Evolutionary conservation across 169 alveolate species (phyloP).

Genomic region (Plasmodium relictum): DNA sequence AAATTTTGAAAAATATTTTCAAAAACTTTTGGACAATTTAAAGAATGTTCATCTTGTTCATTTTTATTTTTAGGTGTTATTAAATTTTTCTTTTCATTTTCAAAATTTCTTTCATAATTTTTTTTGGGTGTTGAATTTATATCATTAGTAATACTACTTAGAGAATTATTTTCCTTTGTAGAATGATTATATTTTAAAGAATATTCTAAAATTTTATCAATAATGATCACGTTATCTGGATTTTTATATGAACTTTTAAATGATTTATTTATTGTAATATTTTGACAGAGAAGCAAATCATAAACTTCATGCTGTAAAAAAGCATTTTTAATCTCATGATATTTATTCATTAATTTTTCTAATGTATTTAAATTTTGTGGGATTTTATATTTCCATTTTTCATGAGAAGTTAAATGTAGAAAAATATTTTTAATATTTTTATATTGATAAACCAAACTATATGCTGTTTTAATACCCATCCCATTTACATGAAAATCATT

Average conservation of each 20-base stretch:
- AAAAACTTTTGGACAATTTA: not conserved
- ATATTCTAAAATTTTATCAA: slow-evolving; percentile 18
- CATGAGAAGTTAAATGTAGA: slow-evolving; percentile 54
- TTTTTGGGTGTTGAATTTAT: not conserved
- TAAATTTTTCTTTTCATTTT: not conserved
- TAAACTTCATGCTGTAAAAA: slow-evolving; percentile 85
- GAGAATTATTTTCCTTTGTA: slow-evolving; percentile 7
- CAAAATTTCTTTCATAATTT: not conserved
- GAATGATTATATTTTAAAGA: slow-evolving; percentile 15
- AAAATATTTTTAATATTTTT: slow-evolving; percentile 76
- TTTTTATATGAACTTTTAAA: slow-evolving; percentile 35
- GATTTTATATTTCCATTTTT: slow-evolving; percentile 82
- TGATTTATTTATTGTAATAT: slow-evolving; percentile 37
- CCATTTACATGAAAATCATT: slow-evolving; percentile 86
- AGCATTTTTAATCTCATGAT: slow-evolving; percentile 79
- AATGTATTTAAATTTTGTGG: slow-evolving; percentile 78
- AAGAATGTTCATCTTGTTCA: not conserved
- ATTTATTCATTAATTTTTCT: slow-evolving; percentile 78
- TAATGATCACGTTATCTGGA: slow-evolving; percentile 1
- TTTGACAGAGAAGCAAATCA: slow-evolving; percentile 71
- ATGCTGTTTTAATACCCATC: slow-evolving; percentile 87
- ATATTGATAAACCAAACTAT: slow-evolving; percentile 77
- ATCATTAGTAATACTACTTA: slow-evolving; percentile 8
- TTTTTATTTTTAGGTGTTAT: not conserved
- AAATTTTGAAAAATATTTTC: slow-evolving; percentile 63